Evolutionary conservation across 345 rosid species (phyloP).

Genomic region (Ricinus communis): DNA sequence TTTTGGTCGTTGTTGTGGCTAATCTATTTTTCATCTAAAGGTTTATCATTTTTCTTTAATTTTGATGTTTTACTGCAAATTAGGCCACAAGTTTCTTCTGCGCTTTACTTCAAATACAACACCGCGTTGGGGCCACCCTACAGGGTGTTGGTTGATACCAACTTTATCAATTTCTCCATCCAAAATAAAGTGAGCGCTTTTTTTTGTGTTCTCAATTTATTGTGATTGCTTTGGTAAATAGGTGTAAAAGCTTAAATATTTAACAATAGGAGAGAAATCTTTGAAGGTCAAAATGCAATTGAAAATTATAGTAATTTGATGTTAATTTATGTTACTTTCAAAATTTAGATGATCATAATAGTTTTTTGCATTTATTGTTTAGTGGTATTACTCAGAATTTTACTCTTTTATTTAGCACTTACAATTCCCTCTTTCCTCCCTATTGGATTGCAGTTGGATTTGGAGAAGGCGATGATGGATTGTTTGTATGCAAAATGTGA

Average conservation of each 20-base stretch:
- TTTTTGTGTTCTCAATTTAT: background rate
- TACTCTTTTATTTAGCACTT: background rate
- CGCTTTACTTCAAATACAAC: conserved; percentile 77
- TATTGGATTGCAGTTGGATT: conserved; percentile 60
- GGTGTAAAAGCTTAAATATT: background rate
- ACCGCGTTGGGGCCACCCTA: conserved; percentile 88
- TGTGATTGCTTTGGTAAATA: background rate
- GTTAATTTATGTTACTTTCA: background rate
- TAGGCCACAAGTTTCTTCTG: conserved; percentile 88
- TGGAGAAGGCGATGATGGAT: conserved; percentile 92
- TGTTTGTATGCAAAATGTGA: conserved; percentile 95
- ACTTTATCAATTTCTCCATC: conserved; percentile 92
- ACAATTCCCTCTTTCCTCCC: background rate
- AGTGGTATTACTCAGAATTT: background rate
- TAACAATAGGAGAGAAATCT: background rate
- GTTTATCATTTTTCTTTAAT: background rate
- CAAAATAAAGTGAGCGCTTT: conserved; percentile 75
- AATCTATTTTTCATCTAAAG: background rate
- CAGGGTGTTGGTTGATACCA: conserved; percentile 85
- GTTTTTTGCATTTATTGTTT: background rate
- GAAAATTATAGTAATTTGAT: too few species aligned
- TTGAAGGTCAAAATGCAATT: background rate
- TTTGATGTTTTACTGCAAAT: background rate
- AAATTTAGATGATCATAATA: conserved; percentile 1
- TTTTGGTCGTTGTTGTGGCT: background rate